Evolutionary conservation across 116 monocot species (phyloP), one percentile per base, ranked within the genome.

Genomic region (Trichopus zeylanicus): DNA sequence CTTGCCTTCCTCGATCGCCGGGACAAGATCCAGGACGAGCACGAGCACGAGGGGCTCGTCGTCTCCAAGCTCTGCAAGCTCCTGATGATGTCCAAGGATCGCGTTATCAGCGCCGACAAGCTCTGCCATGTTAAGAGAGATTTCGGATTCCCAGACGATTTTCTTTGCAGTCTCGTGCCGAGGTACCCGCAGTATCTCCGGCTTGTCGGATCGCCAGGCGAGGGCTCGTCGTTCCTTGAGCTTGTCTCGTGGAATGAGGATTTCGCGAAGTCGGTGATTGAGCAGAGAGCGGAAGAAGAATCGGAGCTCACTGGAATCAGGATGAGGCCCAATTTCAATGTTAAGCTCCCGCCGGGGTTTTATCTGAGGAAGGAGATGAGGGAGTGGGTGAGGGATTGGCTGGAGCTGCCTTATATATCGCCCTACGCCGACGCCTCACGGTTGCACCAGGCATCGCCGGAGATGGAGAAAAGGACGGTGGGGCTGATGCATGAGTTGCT

Each of bases 331-430:
- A 89, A 90, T 32, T 90, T 95, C 34, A 67, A 53, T 12, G 68
- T 87, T 28, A 59, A 67, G 19, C 71, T 97, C 4, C 87, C 90
- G 15, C 42, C 59, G 22, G 90, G 90, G 8, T 84, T 87, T 33
- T 78, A 70, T 59, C 62, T 90, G 58, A 78, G 63, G 72, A 90
- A 73, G 62, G 91, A 97, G 67, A 97, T 90, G 87, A 56, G 90
- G 51, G 90, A 84, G 74, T 97, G 95, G 87, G 67, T 72, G 21
- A 63, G 95, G 60, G 87, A 97, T 49, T 97, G 91, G 95, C 53
- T 95, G 3, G 87, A 97, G 52, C 54, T 97, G 24, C 90, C 90
- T 0, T 95, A 90, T 54, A 28, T 97, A 6, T 90, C 87, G 0
- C 95, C 90, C 6, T 97, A 97, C 42, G 33, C 66, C 0, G 95